Conservation (phyloP, 805 yeast species). For the Saturnispora mendoncae region DNA sequence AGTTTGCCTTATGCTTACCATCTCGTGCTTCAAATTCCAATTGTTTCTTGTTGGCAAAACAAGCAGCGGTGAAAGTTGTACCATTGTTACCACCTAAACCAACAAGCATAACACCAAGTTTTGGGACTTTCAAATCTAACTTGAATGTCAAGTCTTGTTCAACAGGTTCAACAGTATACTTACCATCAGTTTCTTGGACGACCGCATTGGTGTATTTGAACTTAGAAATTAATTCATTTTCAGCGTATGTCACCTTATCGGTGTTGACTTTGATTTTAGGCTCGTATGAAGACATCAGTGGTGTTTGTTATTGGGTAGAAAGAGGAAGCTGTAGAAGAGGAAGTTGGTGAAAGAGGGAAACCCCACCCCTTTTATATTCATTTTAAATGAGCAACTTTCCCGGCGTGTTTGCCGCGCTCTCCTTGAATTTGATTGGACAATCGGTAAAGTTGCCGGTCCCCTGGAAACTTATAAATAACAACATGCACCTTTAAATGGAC, state of each 20-base stretch:
- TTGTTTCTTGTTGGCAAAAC: constrained; percentile 75
- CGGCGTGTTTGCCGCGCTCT: constrained; percentile 8
- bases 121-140: constrained; percentile 72
- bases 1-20: constrained; percentile 64
- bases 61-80: constrained; percentile 78
- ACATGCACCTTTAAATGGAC: too few relatives aligned
- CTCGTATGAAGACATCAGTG: constrained; percentile 18
- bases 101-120: constrained; percentile 80
- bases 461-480: not conserved
- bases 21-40: constrained; percentile 73
- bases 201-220: constrained; percentile 69
- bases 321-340: not conserved
- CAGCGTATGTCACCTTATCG: constrained; percentile 42
- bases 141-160: constrained; percentile 73
- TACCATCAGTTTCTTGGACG: constrained; percentile 50
- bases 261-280: constrained; percentile 47
- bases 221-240: constrained; percentile 46
- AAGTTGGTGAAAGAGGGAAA: not conserved
- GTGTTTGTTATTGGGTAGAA: not conserved
- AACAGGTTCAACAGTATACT: constrained; percentile 60
- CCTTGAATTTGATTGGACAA: constrained; percentile 4
- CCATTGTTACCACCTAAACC: constrained; percentile 98
- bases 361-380: too few relatives aligned
- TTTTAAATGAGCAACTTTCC: not conserved
- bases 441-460: constrained; percentile 1